Base-by-base conservation (phyloP, 1,284 basidiomycete species). In the Ustilago trichophora region DNA sequence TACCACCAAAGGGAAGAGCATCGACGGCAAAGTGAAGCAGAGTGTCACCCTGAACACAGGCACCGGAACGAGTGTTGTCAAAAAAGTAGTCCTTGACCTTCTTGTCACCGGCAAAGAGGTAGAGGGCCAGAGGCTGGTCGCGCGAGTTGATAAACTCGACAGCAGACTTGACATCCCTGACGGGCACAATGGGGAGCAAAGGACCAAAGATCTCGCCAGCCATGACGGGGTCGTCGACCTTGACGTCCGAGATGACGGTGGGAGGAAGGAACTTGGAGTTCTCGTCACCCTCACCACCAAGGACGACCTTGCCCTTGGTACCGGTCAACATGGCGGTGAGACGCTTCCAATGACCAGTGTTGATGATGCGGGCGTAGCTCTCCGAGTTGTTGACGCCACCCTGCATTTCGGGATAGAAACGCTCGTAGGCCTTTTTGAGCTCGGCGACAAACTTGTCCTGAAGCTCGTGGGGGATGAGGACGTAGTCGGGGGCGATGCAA, bases 171-270 rank as follows among this genome's bases (percentile, higher is more conserved):
- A 77, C 49, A 36, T 69, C 50, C 48, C 86, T 86, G 16, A 93
- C 88, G 0, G 90, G 87, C 0, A 95, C 84, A 46, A 96, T 85
- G 6, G 91, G 89, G 18, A 95, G 83, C 7, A 90, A 78, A 1
- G 89, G 89, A 0, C 88, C 90, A 76, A 91, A 93, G 89, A 81
- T 87, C 85, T 87, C 93, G 87, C 66, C 93, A 77, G 3, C 86
- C 86, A 79, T 93, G 38, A 81, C 50, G 9, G 76, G 33, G 46
- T 84, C 91, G 59, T 88, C 87, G 0, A 75, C 79, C 38, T 83
- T 80, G 6, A 89, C 88, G 64, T 90, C 85, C 54, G 83, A 85
- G 31, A 92, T 85, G 22, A 90, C 79, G 4, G 82, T 91, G 12
- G 89, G 88, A 10, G 88, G 86, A 49, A 91, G 85, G 66, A 85